A percentile compares a stretch with the other conserved stretches of the same genome.
phyloP scores from a whole-genome alignment of 2,329 filamentous ascomycete species.

The Aplosporella prunicola region DNA sequence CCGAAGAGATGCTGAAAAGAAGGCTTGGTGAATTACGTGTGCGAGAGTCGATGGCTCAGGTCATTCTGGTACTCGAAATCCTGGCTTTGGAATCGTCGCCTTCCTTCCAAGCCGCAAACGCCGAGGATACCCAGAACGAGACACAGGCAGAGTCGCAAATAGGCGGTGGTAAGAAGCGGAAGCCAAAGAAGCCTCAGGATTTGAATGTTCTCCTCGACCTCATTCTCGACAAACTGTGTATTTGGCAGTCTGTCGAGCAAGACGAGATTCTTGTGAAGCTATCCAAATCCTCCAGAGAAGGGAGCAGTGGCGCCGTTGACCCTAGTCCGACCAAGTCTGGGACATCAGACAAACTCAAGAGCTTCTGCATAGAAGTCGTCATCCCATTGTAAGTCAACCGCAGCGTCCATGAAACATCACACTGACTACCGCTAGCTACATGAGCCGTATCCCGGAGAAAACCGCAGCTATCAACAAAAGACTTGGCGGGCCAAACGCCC shows the following conservation, averaged over 20 bases:
- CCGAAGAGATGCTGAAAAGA: conserved; percentile 50
- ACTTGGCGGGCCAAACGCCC: conserved; percentile 60
- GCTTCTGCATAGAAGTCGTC: conserved; percentile 74
- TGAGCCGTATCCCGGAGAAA: conserved; percentile 61
- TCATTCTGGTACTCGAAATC: conserved; percentile 70
- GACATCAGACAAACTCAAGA: conserved; percentile 53
- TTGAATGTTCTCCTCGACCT: conserved; percentile 59
- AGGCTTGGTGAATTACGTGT: conserved; percentile 58
- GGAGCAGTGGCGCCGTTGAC: conserved; percentile 17
- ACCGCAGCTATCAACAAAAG: conserved; percentile 65
- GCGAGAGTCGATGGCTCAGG: conserved; percentile 69
- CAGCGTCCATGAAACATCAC: conserved; percentile 18
- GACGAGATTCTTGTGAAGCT: conserved; percentile 36
- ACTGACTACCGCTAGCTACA: conserved; percentile 47
- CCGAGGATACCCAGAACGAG: conserved; percentile 14
- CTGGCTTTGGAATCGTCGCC: conserved; percentile 53
- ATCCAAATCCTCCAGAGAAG: conserved; percentile 15
- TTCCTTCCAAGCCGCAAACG: conserved; percentile 24
- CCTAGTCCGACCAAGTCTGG: conserved; percentile 16
- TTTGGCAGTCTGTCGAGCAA: conserved; percentile 69
- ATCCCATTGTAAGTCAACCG: conserved; percentile 57
- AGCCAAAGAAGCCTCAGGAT: conserved; percentile 54
- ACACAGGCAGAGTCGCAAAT: conserved; percentile 11
- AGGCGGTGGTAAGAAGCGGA: conserved; percentile 28
- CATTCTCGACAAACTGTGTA: conserved; percentile 67